Evolutionary conservation across 805 yeast species (phyloP).

Genomic region (Kodamaea sagamina): DNA sequence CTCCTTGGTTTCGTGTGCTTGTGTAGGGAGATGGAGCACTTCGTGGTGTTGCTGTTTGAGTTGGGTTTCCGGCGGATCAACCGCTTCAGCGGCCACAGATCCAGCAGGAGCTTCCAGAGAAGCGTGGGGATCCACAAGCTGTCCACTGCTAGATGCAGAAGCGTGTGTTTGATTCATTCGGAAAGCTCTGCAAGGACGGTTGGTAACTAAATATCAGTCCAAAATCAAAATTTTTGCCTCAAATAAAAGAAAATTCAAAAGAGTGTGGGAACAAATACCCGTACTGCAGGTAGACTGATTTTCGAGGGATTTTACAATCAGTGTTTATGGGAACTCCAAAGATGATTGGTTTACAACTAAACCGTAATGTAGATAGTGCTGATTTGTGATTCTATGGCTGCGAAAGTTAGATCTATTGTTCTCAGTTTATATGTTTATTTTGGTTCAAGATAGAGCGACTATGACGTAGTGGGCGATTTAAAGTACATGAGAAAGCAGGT

Average conservation of each 20-base stretch:
- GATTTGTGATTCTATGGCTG: no score
- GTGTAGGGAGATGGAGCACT: not conserved
- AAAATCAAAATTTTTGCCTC: conserved; percentile 1
- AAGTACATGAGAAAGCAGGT: no score
- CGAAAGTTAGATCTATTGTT: no score
- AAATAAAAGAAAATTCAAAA: not conserved
- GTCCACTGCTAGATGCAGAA: not conserved
- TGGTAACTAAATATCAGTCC: not conserved
- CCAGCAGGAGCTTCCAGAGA: not conserved
- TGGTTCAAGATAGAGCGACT: no score
- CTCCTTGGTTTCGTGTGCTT: not conserved
- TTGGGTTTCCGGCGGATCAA: not conserved
- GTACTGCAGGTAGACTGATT: not conserved
- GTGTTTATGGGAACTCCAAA: no score
- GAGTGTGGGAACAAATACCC: not conserved
- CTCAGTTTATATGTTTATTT: no score
- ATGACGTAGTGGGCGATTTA: no score
- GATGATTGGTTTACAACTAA: no score
- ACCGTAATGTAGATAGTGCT: no score
- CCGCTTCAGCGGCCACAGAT: not conserved
- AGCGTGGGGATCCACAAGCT: not conserved
- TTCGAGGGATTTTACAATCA: no score
- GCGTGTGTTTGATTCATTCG: conserved; percentile 2
- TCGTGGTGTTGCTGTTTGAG: not conserved
- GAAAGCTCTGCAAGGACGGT: not conserved